phyloP scores from a whole-genome alignment of 352 stramenopile genomes.

The Pythium dissotocum region DNA sequence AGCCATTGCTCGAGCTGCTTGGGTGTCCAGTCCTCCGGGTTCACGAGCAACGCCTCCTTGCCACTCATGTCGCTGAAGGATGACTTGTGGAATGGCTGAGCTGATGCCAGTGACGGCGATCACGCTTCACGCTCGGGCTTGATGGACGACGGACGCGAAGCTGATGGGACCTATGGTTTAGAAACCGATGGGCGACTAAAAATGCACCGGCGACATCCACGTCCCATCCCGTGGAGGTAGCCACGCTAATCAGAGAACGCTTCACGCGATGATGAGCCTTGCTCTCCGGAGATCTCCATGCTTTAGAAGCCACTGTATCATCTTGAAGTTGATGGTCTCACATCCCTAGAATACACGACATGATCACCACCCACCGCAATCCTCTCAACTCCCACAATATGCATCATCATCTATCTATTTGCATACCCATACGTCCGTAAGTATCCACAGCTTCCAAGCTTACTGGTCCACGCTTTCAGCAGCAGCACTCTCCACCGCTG shows the following conservation, averaged over 20 bases:
- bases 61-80: conserved; percentile 6
- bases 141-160: neutral
- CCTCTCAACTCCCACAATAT: neutral
- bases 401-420: neutral
- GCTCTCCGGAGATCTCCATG: neutral
- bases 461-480: neutral
- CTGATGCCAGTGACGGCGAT: conserved; percentile 10
- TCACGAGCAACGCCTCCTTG: conserved; percentile 64
- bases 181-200: neutral
- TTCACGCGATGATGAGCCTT: neutral
- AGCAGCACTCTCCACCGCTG: neutral
- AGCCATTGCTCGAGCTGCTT: conserved; percentile 46
- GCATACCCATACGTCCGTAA: neutral
- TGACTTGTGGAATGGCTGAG: conserved; percentile 14
- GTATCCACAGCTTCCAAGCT: neutral
- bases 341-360: neutral
- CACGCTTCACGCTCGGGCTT: neutral
- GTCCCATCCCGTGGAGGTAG: neutral
- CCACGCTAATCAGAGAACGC: neutral
- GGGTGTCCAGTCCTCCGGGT: conserved; percentile 77
- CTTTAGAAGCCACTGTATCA: neutral
- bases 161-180: too few relatives aligned
- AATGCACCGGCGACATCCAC: neutral
- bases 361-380: neutral
- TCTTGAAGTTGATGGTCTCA: neutral